phyloP scores from a whole-genome alignment of 2,329 filamentous ascomycete species.

The Fusarium sp. region DNA sequence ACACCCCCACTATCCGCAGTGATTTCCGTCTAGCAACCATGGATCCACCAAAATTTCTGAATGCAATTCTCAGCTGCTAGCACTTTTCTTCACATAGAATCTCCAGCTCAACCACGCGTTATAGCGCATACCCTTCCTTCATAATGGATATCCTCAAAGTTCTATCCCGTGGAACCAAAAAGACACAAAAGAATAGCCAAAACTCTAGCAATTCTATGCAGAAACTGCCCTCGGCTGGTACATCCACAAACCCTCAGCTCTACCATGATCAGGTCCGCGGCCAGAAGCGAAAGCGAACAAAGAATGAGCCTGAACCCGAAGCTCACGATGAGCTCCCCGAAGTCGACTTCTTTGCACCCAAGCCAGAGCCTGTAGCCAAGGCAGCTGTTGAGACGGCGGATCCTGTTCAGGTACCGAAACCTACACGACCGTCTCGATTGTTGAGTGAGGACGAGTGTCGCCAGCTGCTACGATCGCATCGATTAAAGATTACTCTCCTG shows the following conservation, averaged over 20 bases:
- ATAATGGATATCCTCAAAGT: slow-evolving; percentile 77
- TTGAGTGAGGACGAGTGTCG: slow-evolving; percentile 76
- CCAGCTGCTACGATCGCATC: slow-evolving; percentile 78
- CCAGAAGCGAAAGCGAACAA: slow-evolving; percentile 64
- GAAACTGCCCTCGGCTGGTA: slow-evolving; percentile 71
- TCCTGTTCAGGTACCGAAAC: slow-evolving; percentile 41
- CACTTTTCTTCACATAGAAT: slow-evolving; percentile 24
- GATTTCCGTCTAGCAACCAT: slow-evolving; percentile 5
- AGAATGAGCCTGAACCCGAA: slow-evolving; percentile 46
- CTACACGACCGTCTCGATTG: slow-evolving; percentile 42
- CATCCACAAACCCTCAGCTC: slow-evolving; percentile 71
- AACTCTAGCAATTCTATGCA: slow-evolving; percentile 43
- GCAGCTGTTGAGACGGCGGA: slow-evolving; percentile 35
- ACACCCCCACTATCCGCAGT: slow-evolving; percentile 37
- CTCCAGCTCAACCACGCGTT: slow-evolving; percentile 2
- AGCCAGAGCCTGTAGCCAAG: slow-evolving; percentile 48
- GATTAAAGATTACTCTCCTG: slow-evolving; percentile 84
- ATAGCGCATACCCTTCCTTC: background rate
- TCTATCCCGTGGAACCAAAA: slow-evolving; percentile 74
- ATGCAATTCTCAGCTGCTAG: slow-evolving; percentile 20
- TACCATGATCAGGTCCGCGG: slow-evolving; percentile 65
- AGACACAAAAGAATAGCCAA: slow-evolving; percentile 51
- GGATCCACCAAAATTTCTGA: slow-evolving; percentile 41
- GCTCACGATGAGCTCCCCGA: slow-evolving; percentile 51
- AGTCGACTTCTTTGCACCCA: slow-evolving; percentile 67